Conservation (phyloP, 202 grass and related monocot genomes). For the Elaeis oleifera region DNA sequence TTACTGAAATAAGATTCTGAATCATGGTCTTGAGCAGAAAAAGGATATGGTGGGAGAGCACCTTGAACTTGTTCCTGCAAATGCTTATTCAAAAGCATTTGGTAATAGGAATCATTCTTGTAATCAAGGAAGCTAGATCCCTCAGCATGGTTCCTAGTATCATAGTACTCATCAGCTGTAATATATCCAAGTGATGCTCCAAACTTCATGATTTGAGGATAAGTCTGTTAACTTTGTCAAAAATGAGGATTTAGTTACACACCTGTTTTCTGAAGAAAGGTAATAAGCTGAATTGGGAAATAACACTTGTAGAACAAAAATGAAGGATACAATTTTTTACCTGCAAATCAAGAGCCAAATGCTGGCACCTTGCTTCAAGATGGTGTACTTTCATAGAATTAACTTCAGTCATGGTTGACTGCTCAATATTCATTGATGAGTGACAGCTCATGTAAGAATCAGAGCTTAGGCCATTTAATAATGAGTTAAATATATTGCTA, state of each 20-base stretch:
- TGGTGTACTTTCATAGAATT: slow-evolving; percentile 52
- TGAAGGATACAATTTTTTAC: slow-evolving; percentile 27
- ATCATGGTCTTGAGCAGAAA: slow-evolving; percentile 30
- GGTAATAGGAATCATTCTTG: slow-evolving; percentile 27
- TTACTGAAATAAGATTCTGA: slow-evolving; percentile 19
- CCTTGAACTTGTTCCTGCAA: slow-evolving; percentile 67
- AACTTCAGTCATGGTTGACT: slow-evolving; percentile 39
- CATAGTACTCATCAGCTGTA: slow-evolving; percentile 70
- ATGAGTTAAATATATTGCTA: slow-evolving; percentile 18
- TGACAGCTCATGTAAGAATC: slow-evolving; percentile 62
- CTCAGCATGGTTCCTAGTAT: slow-evolving; percentile 22
- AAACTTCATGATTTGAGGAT: slow-evolving; percentile 60
- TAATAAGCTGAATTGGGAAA: slow-evolving; percentile 2
- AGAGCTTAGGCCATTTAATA: slow-evolving; percentile 40
- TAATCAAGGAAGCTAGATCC: neutral
- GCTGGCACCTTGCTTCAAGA: slow-evolving; percentile 68
- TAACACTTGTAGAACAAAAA: slow-evolving; percentile 1
- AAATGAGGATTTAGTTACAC: slow-evolving; percentile 27
- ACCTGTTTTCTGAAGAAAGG: slow-evolving; percentile 16
- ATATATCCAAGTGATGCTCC: slow-evolving; percentile 49
- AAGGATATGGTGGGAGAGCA: slow-evolving; percentile 53
- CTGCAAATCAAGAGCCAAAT: slow-evolving; percentile 63
- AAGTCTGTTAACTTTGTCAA: slow-evolving; percentile 62
- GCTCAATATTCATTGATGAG: slow-evolving; percentile 50
- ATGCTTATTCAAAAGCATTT: slow-evolving; percentile 50